Conservation (phyloP, 202 grass and related monocot genomes). For the Cymbopogon flexuosus region DNA sequence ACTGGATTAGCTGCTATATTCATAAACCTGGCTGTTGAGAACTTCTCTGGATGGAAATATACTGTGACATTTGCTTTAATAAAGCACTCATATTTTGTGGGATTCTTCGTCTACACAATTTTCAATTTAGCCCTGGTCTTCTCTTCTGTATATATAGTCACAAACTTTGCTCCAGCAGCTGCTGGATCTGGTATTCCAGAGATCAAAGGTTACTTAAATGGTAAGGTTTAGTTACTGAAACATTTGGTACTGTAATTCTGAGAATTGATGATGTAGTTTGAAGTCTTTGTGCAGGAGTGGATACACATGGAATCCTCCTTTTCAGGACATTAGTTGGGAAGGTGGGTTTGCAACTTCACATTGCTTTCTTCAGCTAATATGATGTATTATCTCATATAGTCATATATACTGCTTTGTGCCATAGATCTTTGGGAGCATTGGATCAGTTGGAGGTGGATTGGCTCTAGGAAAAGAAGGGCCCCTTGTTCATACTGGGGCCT, state of each 20-base stretch:
- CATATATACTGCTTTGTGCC: conserved; percentile 36
- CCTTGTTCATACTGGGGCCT: conserved; percentile 97
- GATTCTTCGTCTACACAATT: conserved; percentile 77
- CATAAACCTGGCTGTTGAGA: conserved; percentile 97
- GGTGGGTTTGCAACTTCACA: conserved; percentile 33
- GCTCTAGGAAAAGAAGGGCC: conserved; percentile 99
- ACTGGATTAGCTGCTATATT: conserved; percentile 97
- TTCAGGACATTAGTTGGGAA: conserved; percentile 97
- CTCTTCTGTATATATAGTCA: conserved; percentile 88
- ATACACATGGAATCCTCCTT: conserved; percentile 95
- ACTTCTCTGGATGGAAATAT: conserved; percentile 99
- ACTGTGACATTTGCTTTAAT: conserved; percentile 84
- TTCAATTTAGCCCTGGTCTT: conserved; percentile 87
- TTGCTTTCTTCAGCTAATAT: conserved; percentile 33
- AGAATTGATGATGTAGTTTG: conserved; percentile 24
- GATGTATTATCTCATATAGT: conserved; percentile 41
- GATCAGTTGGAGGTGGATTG: conserved; percentile 95
- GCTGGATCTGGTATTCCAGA: conserved; percentile 99
- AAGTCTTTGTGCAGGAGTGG: conserved; percentile 68
- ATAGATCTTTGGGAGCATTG: conserved; percentile 99
- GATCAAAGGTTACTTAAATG: conserved; percentile 99
- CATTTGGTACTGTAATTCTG: conserved; percentile 1
- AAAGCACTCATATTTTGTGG: conserved; percentile 93
- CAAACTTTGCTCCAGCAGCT: conserved; percentile 89
- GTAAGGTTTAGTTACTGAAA: conserved; percentile 42